phyloP scores from a whole-genome alignment of 2,329 filamentous ascomycete species.

The Cladosporium cucumerinum region DNA sequence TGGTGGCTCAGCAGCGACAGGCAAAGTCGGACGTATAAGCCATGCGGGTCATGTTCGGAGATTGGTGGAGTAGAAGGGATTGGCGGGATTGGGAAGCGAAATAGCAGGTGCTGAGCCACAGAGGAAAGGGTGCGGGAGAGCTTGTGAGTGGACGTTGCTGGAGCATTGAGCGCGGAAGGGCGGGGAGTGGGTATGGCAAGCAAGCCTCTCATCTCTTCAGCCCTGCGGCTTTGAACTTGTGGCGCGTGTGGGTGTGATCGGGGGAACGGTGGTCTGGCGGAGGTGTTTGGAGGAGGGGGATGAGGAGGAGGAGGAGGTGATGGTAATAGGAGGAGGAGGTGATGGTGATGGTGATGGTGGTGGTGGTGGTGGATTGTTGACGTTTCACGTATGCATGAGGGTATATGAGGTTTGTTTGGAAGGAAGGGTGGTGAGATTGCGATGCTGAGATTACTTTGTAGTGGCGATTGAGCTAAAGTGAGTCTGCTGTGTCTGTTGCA shows the following conservation, averaged over 20 bases:
- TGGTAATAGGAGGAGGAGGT: too few relatives aligned
- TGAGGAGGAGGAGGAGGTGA: background rate
- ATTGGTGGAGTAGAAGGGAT: background rate
- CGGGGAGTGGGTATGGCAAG: background rate
- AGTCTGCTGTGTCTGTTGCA: background rate
- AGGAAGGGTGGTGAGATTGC: background rate
- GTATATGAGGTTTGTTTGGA: background rate
- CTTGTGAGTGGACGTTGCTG: constrained; percentile 2
- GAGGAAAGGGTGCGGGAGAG: background rate
- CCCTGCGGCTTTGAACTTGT: constrained; percentile 7
- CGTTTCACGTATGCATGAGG: background rate
- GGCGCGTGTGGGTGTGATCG: background rate
- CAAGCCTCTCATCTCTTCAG: constrained; percentile 3
- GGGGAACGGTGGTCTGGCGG: background rate
- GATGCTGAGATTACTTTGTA: background rate
- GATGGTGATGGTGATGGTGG: background rate
- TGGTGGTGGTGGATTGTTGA: background rate
- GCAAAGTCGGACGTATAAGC: background rate
- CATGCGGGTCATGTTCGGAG: constrained; percentile 6
- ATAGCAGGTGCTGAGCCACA: background rate
- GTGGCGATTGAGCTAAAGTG: background rate
- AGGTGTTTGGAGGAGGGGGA: too few relatives aligned
- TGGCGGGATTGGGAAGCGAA: background rate
- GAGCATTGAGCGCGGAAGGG: background rate
- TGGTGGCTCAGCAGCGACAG: constrained; percentile 3